phyloP scores from a whole-genome alignment of 805 yeast genomes.

The Metschnikowia aberdeeniae region DNA sequence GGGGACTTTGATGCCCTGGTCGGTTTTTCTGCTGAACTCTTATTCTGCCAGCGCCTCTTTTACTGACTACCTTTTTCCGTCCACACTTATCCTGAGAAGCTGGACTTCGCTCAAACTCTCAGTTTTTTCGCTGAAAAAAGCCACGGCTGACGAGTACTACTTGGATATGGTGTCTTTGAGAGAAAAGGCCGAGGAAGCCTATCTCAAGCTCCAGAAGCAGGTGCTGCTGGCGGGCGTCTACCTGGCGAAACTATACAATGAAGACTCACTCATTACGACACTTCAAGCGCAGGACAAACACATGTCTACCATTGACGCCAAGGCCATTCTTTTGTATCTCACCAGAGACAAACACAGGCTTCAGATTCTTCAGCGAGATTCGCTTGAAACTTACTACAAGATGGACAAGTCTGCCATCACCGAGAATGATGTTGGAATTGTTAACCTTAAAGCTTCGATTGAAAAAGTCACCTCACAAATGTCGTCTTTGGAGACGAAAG shows the following conservation, averaged over 20 bases:
- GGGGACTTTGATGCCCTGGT: constrained; percentile 13
- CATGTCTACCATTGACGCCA: constrained; percentile 23
- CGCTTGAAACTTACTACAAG: constrained; percentile 18
- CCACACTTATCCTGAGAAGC: constrained; percentile 6
- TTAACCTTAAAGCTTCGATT: constrained; percentile 23
- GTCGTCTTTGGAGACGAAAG: constrained; percentile 17
- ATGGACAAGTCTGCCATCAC: constrained; percentile 18
- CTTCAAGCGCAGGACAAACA: constrained; percentile 7
- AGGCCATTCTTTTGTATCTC: constrained; percentile 25
- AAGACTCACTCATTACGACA: constrained; percentile 9
- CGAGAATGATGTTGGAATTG: constrained; percentile 30
- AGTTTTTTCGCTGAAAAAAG: not conserved
- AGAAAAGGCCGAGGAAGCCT: constrained; percentile 1
- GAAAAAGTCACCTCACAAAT: constrained; percentile 18
- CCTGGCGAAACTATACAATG: constrained; percentile 16
- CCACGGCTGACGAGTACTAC: constrained; percentile 18
- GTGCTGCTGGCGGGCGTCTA: constrained; percentile 13
- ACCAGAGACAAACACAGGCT: constrained; percentile 21
- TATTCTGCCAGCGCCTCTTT: not conserved
- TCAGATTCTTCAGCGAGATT: not conserved
- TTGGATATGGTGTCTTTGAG: constrained; percentile 13
- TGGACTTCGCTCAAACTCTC: constrained; percentile 1
- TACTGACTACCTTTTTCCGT: constrained; percentile 11
- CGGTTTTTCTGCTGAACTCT: constrained; percentile 8
- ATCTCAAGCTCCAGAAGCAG: not conserved